Percentiles rank a stretch among this genome's conserved stretches.
These are phyloP conservation scores for Zalaria obscura DNA, from an alignment of 2,329 filamentous ascomycete species.

Conservation along the genomic window DNA sequence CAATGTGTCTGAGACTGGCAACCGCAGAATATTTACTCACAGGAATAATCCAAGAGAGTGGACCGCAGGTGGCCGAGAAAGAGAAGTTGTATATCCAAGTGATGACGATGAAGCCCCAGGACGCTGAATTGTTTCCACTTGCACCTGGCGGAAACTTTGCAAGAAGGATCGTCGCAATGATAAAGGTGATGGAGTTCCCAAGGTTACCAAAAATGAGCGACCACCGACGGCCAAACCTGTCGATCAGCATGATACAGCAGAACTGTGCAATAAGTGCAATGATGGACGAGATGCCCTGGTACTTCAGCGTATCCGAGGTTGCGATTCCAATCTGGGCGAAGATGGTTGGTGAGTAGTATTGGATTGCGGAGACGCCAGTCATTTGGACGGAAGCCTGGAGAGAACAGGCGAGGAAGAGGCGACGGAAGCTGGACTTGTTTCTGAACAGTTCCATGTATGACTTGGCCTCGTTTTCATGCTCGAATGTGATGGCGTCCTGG, in stretches of 20 bases:
- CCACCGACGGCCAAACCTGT: conserved; percentile 56
- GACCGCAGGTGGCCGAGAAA: conserved; percentile 58
- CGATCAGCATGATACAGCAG: conserved; percentile 54
- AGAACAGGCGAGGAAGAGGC: conserved; percentile 54
- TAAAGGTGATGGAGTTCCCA: conserved; percentile 56
- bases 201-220: conserved; percentile 60
- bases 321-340: conserved; percentile 48
- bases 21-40: neutral
- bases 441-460: conserved; percentile 57
- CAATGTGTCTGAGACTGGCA: conserved; percentile 19
- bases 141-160: conserved; percentile 47
- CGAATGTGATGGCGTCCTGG: conserved; percentile 48
- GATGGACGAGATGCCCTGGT: conserved; percentile 61
- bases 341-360: conserved; percentile 58
- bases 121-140: conserved; percentile 32
- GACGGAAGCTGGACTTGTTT: conserved; percentile 52
- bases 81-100: conserved; percentile 70
- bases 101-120: conserved; percentile 63
- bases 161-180: conserved; percentile 46
- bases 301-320: conserved; percentile 51
- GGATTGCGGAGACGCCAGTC: conserved; percentile 61
- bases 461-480: conserved; percentile 56
- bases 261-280: conserved; percentile 57
- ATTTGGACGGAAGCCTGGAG: conserved; percentile 62
- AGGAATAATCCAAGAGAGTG: conserved; percentile 45